phyloP scores from a whole-genome alignment of 192 early-diverging fungal species.

The Lunasporangiospora selenospora region DNA sequence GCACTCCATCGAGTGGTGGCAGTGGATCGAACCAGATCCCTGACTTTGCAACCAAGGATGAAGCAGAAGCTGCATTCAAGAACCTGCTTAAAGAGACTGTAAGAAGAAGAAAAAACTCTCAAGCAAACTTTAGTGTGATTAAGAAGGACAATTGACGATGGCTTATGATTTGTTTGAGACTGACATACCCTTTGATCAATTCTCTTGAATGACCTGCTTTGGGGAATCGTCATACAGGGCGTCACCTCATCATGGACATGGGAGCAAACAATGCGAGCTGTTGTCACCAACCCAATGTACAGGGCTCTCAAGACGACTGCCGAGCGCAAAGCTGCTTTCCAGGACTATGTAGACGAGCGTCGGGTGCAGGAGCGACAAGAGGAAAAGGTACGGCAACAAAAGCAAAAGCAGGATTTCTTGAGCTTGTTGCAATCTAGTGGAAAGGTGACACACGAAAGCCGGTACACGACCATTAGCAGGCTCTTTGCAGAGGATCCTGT shows the following conservation, averaged over 20 bases:
- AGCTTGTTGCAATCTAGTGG: conserved; percentile 13
- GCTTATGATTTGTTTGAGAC: background rate
- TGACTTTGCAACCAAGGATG: conserved; percentile 79
- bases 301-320: conserved; percentile 77
- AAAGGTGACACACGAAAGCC: conserved; percentile 37
- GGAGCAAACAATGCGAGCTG: conserved; percentile 90
- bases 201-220: background rate
- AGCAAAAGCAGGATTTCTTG: conserved; percentile 25
- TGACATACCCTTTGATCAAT: too few relatives aligned
- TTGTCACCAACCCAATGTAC: conserved; percentile 86
- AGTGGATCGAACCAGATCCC: conserved; percentile 21
- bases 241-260: conserved; percentile 88
- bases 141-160: too few relatives aligned
- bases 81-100: conserved; percentile 76
- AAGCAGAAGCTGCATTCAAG: conserved; percentile 82
- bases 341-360: conserved; percentile 70
- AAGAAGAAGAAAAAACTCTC: too few relatives aligned
- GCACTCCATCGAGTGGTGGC: conserved; percentile 9
- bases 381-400: conserved; percentile 22
- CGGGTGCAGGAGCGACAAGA: conserved; percentile 64
- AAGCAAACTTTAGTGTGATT: too few relatives aligned
- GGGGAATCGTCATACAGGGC: conserved; percentile 53
- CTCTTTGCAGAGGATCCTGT: conserved; percentile 67
- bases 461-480: conserved; percentile 44
- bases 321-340: conserved; percentile 86